Evolutionary conservation across 345 rosid genomes (phyloP).

Genomic region (Hibiscus tridactylites): DNA sequence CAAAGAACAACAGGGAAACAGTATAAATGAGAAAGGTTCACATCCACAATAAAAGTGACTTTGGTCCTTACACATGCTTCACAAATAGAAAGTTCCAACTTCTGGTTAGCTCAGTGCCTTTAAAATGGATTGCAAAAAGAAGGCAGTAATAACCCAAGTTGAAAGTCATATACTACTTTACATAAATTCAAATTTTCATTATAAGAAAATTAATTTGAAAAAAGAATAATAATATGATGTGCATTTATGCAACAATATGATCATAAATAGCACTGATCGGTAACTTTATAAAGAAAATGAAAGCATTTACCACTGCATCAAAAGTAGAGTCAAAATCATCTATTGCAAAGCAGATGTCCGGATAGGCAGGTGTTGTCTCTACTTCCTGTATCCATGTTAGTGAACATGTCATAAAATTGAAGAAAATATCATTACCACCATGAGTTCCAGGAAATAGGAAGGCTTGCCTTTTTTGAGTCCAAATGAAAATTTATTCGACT

Average conservation of each 20-base stretch:
- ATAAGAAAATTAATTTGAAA: not conserved
- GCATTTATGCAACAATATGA: not conserved
- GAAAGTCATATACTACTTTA: not conserved
- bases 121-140: not conserved
- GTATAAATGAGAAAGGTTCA: not conserved
- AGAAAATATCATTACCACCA: slow-evolving; percentile 6
- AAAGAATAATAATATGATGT: not conserved
- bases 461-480: slow-evolving; percentile 80
- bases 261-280: not conserved
- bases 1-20: not conserved
- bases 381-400: slow-evolving; percentile 51
- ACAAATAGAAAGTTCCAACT: not conserved
- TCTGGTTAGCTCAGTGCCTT: not conserved
- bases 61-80: not conserved
- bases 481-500: slow-evolving; percentile 86
- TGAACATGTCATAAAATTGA: slow-evolving; percentile 19
- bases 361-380: slow-evolving; percentile 91
- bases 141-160: slow-evolving; percentile 3
- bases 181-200: not conserved
- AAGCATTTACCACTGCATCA: slow-evolving; percentile 81
- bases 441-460: slow-evolving; percentile 3
- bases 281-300: not conserved
- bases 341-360: slow-evolving; percentile 92
- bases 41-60: not conserved
- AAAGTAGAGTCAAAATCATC: slow-evolving; percentile 96